These are phyloP conservation scores for Thraustochytrium striatum DNA, from an alignment of 352 stramenopile species.

Conservation along the genomic window DNA sequence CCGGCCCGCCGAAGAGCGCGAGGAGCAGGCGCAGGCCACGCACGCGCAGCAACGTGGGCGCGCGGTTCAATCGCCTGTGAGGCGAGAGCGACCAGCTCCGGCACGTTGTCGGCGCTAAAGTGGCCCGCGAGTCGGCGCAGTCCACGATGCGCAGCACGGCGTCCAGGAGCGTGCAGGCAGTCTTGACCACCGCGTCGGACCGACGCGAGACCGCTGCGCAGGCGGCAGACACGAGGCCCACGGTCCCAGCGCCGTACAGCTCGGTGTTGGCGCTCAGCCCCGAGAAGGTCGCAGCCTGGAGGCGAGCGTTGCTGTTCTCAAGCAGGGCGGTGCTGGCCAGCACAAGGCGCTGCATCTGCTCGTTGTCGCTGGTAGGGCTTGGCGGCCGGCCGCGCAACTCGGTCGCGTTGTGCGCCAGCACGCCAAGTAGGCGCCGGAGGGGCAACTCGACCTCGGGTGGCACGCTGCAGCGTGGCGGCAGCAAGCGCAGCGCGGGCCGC, in stretches of 20 bases:
- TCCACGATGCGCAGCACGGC: conserved; percentile 21
- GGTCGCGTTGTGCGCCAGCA: not conserved
- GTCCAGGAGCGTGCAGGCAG: not conserved
- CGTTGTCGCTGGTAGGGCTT: not conserved
- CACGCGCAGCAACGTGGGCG: not conserved
- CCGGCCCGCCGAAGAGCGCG: conserved; percentile 2
- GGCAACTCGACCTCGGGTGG: conserved; percentile 23
- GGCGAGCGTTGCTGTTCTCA: conserved; percentile 6
- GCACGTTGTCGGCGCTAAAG: not conserved
- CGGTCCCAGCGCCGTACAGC: conserved; percentile 14
- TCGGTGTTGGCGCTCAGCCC: not conserved
- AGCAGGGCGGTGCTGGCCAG: conserved; percentile 18
- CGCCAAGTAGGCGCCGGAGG: not conserved
- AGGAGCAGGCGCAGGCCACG: conserved; percentile 17
- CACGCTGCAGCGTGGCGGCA: not conserved
- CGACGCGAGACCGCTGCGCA: too few species aligned
- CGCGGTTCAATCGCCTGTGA: not conserved
- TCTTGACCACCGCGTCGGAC: too few species aligned
- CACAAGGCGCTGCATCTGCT: conserved; percentile 29
- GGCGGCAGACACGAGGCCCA: not conserved
- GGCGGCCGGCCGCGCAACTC: too few species aligned
- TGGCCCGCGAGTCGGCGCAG: not conserved
- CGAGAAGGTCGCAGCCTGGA: not conserved
- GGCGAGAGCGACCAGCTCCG: conserved; percentile 17
- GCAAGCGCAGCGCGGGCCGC: not conserved